Percentiles rank a stretch among this genome's conserved stretches.
Evolutionary conservation across 2,329 filamentous ascomycete species (phyloP).

Genomic region (Penicillium aurantiogriseum): DNA sequence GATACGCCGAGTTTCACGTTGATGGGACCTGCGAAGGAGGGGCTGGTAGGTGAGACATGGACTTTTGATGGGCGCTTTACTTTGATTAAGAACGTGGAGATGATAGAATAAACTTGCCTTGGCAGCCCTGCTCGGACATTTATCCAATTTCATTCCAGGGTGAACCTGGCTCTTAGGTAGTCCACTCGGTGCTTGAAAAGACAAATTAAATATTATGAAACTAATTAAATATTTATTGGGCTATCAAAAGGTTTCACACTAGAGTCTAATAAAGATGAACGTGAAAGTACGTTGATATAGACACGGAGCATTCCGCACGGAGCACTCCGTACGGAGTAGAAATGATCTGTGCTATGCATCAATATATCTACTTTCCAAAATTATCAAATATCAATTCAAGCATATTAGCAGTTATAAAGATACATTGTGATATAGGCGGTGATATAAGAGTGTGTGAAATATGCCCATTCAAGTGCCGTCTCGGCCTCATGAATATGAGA

Average conservation of each 20-base stretch:
- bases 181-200: neutral
- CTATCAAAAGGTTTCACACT: neutral
- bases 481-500: too few species aligned
- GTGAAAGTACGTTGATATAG: too few species aligned
- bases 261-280: neutral
- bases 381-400: too few species aligned
- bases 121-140: slow-evolving; percentile 3
- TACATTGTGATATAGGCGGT: too few species aligned
- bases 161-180: neutral
- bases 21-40: slow-evolving; percentile 1
- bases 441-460: too few species aligned
- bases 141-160: slow-evolving; percentile 5
- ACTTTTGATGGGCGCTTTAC: slow-evolving; percentile 8
- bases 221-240: neutral
- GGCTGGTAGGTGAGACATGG: neutral
- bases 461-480: too few species aligned
- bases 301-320: too few species aligned
- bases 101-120: neutral
- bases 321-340: too few species aligned
- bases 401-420: too few species aligned
- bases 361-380: too few species aligned
- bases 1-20: slow-evolving; percentile 22
- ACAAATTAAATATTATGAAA: neutral
- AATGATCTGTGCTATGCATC: too few species aligned
- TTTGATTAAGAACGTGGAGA: slow-evolving; percentile 4